Conservation (phyloP, 2,329 filamentous ascomycete species). For the Xylaria digitata region DNA sequence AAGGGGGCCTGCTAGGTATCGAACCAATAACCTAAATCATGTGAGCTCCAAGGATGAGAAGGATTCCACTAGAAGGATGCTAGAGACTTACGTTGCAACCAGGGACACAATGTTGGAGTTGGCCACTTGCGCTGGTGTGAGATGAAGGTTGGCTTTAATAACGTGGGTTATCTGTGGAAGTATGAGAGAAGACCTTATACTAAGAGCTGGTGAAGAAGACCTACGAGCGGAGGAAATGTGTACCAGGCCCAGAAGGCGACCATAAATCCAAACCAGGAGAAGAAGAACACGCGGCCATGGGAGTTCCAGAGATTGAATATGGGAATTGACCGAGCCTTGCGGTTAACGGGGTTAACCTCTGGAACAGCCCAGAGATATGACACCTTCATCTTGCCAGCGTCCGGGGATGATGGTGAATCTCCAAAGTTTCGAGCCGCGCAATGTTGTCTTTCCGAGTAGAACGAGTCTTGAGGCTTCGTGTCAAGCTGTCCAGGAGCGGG, state of each 20-base stretch:
- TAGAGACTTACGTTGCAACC: constrained; percentile 67
- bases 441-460: neutral
- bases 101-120: constrained; percentile 94
- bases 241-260: constrained; percentile 92
- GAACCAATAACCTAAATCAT: constrained; percentile 71
- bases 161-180: constrained; percentile 71
- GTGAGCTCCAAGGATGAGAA: constrained; percentile 2
- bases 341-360: constrained; percentile 84
- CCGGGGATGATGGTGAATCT: neutral
- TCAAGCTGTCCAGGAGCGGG: neutral
- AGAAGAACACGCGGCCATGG: constrained; percentile 90
- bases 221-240: constrained; percentile 85
- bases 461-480: neutral
- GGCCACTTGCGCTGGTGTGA: constrained; percentile 76
- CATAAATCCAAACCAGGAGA: constrained; percentile 67
- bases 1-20: constrained; percentile 81
- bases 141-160: constrained; percentile 80
- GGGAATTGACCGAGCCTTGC: constrained; percentile 84
- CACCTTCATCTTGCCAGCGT: constrained; percentile 48
- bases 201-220: constrained; percentile 42
- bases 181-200: constrained; percentile 39
- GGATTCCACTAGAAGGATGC: neutral
- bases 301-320: constrained; percentile 80
- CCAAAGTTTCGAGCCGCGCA: neutral
- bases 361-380: constrained; percentile 66